Conservation (phyloP, 768 basidiomycete genomes). For the Austroboletus eburneus region DNA sequence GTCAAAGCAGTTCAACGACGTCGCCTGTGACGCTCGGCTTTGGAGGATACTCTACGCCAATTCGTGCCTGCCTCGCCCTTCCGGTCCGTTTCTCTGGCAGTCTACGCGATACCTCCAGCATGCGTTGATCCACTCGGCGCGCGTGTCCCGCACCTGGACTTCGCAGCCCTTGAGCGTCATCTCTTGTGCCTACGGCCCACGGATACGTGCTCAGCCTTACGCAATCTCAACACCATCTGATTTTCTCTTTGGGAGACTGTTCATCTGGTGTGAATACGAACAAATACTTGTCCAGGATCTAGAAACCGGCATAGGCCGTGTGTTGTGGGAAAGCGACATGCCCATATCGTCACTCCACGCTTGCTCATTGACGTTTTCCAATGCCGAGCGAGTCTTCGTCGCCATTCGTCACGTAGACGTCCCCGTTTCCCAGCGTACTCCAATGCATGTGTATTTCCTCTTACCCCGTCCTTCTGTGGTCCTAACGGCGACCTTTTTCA, state of each 20-base stretch:
- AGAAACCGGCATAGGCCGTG: conserved; percentile 19
- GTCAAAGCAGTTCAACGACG: conserved; percentile 13
- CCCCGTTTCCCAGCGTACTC: conserved; percentile 15
- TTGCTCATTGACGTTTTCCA: conserved; percentile 16
- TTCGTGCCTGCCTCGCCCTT: conserved; percentile 16
- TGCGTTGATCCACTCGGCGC: conserved; percentile 15
- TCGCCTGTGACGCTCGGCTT: conserved; percentile 15
- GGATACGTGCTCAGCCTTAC: conserved; percentile 10
- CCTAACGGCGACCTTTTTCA: conserved; percentile 6
- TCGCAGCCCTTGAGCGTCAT: conserved; percentile 8
- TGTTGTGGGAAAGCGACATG: conserved; percentile 11
- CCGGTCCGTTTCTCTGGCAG: conserved; percentile 23
- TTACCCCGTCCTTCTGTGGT: background rate
- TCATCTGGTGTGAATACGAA: conserved; percentile 19
- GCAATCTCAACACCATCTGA: conserved; percentile 14
- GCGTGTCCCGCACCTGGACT: conserved; percentile 19
- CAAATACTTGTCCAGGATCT: conserved; percentile 19
- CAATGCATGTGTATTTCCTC: conserved; percentile 12
- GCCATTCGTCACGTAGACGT: conserved; percentile 16
- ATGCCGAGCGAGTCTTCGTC: conserved; percentile 17
- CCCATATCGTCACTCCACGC: conserved; percentile 19
- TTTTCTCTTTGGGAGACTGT: conserved; percentile 23
- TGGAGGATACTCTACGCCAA: conserved; percentile 18
- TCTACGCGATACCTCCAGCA: conserved; percentile 17
- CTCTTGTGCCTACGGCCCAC: conserved; percentile 14